phyloP scores from a whole-genome alignment of 306 rosid species.

The Boehmeria nivea region DNA sequence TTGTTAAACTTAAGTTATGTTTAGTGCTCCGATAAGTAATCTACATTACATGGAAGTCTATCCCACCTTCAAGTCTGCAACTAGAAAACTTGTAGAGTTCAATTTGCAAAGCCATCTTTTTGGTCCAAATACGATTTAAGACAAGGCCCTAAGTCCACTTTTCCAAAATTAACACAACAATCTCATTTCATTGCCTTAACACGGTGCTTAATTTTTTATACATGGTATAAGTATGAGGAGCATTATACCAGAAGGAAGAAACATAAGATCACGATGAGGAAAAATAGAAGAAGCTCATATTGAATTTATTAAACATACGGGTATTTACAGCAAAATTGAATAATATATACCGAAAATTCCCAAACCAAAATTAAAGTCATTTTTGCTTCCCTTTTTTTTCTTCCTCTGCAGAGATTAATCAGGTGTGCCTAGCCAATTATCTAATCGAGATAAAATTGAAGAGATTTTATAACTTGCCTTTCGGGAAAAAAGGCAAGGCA shows the following conservation, averaged over 20 bases:
- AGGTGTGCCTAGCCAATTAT: slow-evolving; percentile 37
- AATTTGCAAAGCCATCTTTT: no score
- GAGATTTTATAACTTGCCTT: slow-evolving; percentile 19
- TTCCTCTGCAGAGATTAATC: no score
- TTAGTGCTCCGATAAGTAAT: no score
- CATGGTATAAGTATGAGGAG: background rate
- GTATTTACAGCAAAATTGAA: slow-evolving; percentile 46
- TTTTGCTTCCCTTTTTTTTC: slow-evolving; percentile 23
- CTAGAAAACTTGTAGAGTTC: no score
- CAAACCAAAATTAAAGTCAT: slow-evolving; percentile 22
- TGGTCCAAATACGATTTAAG: no score
- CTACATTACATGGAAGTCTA: no score
- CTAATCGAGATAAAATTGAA: slow-evolving; percentile 35
- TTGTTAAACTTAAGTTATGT: no score
- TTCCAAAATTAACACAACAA: no score
- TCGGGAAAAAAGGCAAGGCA: slow-evolving; percentile 18
- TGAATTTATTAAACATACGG: slow-evolving; percentile 20
- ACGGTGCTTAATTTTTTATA: background rate
- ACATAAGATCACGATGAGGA: background rate
- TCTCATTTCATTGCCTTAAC: no score
- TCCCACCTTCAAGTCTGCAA: no score
- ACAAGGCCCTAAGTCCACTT: no score
- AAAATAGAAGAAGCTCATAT: slow-evolving; percentile 6
- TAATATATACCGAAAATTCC: slow-evolving; percentile 44
- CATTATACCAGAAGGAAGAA: background rate